A percentile compares a stretch with the other conserved stretches of the same genome.
Evolutionary conservation across 768 basidiomycete species (phyloP).

Genomic region (Suillus cothurnatus): DNA sequence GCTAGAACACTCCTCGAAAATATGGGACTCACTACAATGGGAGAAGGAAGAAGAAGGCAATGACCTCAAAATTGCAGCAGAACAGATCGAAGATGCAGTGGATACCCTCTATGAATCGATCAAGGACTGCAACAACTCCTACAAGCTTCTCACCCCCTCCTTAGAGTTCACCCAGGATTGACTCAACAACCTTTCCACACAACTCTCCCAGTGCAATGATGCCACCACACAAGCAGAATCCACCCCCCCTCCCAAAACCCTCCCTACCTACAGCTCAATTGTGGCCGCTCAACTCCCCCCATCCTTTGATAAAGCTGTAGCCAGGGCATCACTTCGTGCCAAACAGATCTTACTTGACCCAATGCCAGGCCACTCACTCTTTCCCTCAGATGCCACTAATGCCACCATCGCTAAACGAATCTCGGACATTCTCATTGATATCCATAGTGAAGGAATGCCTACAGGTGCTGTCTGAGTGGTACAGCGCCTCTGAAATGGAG

Average conservation of each 20-base stretch:
- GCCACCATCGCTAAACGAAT: not conserved
- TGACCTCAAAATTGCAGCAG: not conserved
- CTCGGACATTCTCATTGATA: fast-evolving
- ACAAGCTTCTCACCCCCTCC: not conserved
- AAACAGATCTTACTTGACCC: not conserved
- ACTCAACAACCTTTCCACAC: not conserved
- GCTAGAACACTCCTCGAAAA: no score
- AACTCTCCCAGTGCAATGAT: not conserved
- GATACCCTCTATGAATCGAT: not conserved
- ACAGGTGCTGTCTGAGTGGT: not conserved
- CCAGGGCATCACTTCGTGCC: not conserved
- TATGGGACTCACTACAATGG: no score
- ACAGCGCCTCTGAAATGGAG: not conserved
- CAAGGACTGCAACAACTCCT: not conserved
- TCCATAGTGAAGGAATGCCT: fast-evolving
- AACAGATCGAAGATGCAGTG: not conserved
- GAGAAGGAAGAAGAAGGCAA: not conserved
- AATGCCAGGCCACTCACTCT: not conserved
- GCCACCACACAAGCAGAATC: no score
- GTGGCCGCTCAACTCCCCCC: not conserved
- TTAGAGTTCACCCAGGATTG: not conserved
- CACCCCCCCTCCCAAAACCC: no score
- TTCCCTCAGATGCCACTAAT: not conserved
- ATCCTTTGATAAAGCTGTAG: not conserved
- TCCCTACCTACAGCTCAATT: not conserved